These are phyloP conservation scores for Evansstolkia leycettana DNA, from an alignment of 495 filamentous ascomycete species.

Conservation along the genomic window DNA sequence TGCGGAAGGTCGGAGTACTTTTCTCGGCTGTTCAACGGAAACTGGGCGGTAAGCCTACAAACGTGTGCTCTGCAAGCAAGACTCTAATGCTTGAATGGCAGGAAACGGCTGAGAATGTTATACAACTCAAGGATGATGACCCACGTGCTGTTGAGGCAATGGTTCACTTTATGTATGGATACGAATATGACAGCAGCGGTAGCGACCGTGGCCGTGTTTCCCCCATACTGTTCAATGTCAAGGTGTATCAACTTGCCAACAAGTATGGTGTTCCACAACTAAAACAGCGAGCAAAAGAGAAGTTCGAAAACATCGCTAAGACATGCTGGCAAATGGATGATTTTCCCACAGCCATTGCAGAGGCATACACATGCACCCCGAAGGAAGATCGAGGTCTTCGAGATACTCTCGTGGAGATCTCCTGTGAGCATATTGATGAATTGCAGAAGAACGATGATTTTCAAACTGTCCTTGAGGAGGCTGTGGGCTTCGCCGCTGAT, in stretches of 20 bases:
- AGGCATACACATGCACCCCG: slow-evolving; percentile 18
- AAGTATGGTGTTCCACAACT: slow-evolving; percentile 26
- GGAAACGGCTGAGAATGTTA: slow-evolving; percentile 10
- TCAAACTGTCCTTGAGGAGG: slow-evolving; percentile 3
- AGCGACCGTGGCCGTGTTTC: slow-evolving; percentile 7
- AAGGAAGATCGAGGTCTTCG: slow-evolving; percentile 20
- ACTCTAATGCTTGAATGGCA: slow-evolving; percentile 2
- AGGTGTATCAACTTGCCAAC: slow-evolving; percentile 31
- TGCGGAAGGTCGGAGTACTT: slow-evolving; percentile 20
- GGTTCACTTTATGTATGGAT: slow-evolving; percentile 21
- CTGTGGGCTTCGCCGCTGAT: slow-evolving; percentile 8
- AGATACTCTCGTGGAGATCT: slow-evolving; percentile 13
- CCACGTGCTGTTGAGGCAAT: slow-evolving; percentile 21
- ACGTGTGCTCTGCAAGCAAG: background rate
- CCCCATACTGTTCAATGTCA: slow-evolving; percentile 17
- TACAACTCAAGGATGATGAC: slow-evolving; percentile 15
- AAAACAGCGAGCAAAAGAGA: slow-evolving; percentile 18
- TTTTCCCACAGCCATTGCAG: slow-evolving; percentile 18
- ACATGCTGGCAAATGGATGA: slow-evolving; percentile 10
- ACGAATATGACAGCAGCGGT: slow-evolving; percentile 12
- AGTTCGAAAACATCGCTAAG: slow-evolving; percentile 16
- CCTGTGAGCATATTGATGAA: slow-evolving; percentile 3
- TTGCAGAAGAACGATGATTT: slow-evolving; percentile 8
- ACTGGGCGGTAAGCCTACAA: slow-evolving; percentile 23
- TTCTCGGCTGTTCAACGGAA: slow-evolving; percentile 13